These are phyloP conservation scores for Diaporthe sp. DNA, from an alignment of 2,329 filamentous ascomycete genomes.

Conservation along the genomic window DNA sequence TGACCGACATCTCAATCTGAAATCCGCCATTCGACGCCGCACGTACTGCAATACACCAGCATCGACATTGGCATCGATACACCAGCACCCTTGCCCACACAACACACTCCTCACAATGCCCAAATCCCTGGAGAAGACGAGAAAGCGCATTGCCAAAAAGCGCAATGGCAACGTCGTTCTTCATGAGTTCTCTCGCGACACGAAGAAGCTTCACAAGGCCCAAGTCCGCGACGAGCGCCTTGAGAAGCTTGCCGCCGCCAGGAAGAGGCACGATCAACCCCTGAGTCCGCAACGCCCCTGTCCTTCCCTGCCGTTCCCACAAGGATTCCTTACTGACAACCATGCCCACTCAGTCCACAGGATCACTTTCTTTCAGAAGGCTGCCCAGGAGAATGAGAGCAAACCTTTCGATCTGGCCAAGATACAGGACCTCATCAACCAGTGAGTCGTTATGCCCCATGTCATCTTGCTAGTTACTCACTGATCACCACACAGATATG, in stretches of 20 bases:
- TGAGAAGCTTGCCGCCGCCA: constrained; percentile 76
- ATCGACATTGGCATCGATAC: neutral
- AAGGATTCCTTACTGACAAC: constrained; percentile 13
- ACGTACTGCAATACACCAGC: neutral
- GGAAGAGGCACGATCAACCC: constrained; percentile 81
- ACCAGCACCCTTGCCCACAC: neutral
- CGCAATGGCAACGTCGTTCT: constrained; percentile 80
- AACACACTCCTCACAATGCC: constrained; percentile 70
- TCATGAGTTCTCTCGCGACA: constrained; percentile 91
- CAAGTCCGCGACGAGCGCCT: constrained; percentile 86
- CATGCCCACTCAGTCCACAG: constrained; percentile 69
- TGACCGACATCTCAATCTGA: neutral
- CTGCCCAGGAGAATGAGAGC: constrained; percentile 65
- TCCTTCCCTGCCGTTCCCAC: constrained; percentile 1
- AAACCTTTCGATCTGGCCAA: constrained; percentile 67
- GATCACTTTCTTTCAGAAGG: constrained; percentile 79
- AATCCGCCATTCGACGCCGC: neutral
- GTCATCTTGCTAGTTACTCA: neutral
- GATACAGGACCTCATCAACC: constrained; percentile 73
- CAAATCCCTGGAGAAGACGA: constrained; percentile 83
- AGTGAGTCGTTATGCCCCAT: constrained; percentile 58
- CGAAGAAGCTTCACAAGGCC: constrained; percentile 83
- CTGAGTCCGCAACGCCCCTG: constrained; percentile 67
- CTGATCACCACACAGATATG: constrained; percentile 63
- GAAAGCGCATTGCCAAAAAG: constrained; percentile 93